Evolutionary conservation across 441 rosid genomes (phyloP), one percentile per base, ranked within the genome.

Genomic region (Daphne laureola): DNA sequence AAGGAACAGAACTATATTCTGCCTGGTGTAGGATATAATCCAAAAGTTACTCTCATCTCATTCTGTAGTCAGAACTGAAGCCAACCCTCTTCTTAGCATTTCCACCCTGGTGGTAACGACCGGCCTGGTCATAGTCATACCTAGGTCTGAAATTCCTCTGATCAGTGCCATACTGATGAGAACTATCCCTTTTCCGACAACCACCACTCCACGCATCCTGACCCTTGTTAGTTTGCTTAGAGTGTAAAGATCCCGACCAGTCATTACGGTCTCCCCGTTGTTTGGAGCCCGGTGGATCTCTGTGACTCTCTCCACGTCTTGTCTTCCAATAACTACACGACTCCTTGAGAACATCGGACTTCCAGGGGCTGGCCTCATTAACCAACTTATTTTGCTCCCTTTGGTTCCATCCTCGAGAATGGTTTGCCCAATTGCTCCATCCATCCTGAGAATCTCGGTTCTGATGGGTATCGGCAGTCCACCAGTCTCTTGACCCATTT

Each of bases 181-280:
- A 51, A 51, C 75, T 66, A 68, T 59, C 79, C 27, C 72, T 67
- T 65, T 70, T 76, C 65, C 74, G 57, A 55, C 49, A 54, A 63
- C 67, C 67, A 13, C 54, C 69, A 16, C 63, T 67, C 71, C 73
- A 53, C 43, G 70, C 55, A 57, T 69, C 64, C 78, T 78, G 61
- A 25, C 59, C 73, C 52, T 67, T 61, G 46, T 47, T 59, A 0
- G 43, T 36, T 51, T 59, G 59, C 61, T 54, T 62, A 25, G 49
- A 53, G 49, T 57, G 74, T 53, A 62, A 53, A 3, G 49, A 50
- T 55, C 63, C 71, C 16, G 21, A 61, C 14, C 61, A 66, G 14
- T 43, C 40, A 40, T 53, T 55, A 40, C 50, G 46, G 18, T 23
- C 31, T 14, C 65, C 61, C 61, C 44, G 8, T 17, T 36, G 67